Base-by-base conservation (phyloP, 2,329 filamentous ascomycete genomes). In the Aspergillus glaucus region DNA sequence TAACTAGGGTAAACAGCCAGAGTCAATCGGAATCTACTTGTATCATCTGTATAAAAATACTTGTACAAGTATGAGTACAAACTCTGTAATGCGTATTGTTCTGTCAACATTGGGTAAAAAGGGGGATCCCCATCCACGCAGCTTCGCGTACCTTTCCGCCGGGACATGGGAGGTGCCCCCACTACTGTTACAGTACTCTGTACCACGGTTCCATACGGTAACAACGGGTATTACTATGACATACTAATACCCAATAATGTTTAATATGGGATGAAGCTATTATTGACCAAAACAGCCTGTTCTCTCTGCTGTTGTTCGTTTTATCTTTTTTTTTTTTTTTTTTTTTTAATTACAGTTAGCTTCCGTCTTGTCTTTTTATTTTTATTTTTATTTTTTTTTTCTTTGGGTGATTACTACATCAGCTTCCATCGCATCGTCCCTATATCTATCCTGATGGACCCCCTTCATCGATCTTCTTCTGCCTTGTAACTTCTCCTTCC, bases 371-470 rank as follows among this genome's bases (percentile, higher is more conserved):
- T 47, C 39, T 30, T 17, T 15, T 45, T 45, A 32, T 52, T 42
- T 50, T 22, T 22, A 50, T 51, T 41, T 1, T 50, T 15, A 15
- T 15, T 22, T 22, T 50, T 51, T 41, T 47, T 50, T 51, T 54
- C 50, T 10, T 26, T 26, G 1, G 3, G 9, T 30, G 9, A 30
- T 30, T 30, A 30, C 26, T 30, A 30, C 26, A 30, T 30, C 10
- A 30, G 26, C 26, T 7, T 28, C 26, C 26, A 28, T 28, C 26
- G 9, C 26, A 50, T 49, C 32, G 39, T 47, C 45, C 48, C 37
- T 66, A 66, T 67, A 67, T 66, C 62, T 63, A 63, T 55, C 56
- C 54, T 55, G 19, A 63, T 57, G 56, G 49, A 50, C 55, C 61
- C 59, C 62, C 59, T 62, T 58, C 55, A 48, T 53, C 43, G 45